Base-by-base conservation (phyloP, 352 stramenopile genomes). In the Elongisporangium anandrum region DNA sequence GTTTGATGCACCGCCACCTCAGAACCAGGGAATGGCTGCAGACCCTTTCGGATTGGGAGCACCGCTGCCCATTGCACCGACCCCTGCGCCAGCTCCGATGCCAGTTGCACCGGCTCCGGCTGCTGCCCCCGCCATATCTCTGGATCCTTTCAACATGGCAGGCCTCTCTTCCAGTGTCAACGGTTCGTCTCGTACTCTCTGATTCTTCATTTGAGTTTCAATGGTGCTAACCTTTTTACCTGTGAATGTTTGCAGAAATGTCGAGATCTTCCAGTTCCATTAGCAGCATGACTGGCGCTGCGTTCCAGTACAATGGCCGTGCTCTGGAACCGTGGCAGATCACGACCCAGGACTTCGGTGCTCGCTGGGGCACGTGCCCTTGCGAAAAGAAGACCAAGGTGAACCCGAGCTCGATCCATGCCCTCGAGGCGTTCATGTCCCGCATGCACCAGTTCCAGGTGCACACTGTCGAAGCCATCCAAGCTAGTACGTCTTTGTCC, bases 361-460 rank as follows among this genome's bases (percentile, higher is more conserved):
- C 63, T 4, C 83, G 85, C 50, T 96, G 87, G 87, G 85, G 85
- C 29, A 79, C 85, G 12, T 94, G 83, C 41, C 82, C 81, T 0
- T 89, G 73, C 52, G 87, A 96, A 60, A 86, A 90, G 70, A 96
- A 95, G 65, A 79, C 70, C 23, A 94, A 91, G 69, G 81, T 96
- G 24, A 86, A 84, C 53, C 80, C 85, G 49, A 89, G 78, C 63
- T 87, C 81, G 0, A 84, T 96, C 39, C 85, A 79, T 52, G 81
- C 78, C 41, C 81, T 96, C 23, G 85, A 93, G 55, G 87, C 94
- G 56, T 96, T 94, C 59, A 85, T 88, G 65, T 68, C 70, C 19
- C 81, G 81, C 57, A 88, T 94, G 77, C 77, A 88, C 65, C 70
- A 78, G 61, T 88, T 92, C 54, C 72, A 85, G 10, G 82, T 93